Percentiles rank a stretch among this genome's conserved stretches.
These are phyloP conservation scores for Euphorbia corollata DNA, from an alignment of 441 rosid genomes.

Conservation along the genomic window DNA sequence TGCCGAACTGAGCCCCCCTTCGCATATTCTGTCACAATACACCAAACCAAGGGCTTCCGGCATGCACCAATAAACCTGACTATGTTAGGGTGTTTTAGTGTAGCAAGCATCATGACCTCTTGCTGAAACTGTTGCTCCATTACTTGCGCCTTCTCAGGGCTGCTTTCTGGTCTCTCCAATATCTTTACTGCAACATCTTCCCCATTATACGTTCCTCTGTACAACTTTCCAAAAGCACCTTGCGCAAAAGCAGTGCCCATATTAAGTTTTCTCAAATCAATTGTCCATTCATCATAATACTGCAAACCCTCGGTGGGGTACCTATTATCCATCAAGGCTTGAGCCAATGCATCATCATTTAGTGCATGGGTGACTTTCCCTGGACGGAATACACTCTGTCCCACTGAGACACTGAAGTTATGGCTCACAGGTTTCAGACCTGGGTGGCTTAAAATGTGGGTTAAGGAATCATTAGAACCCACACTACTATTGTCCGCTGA, in stretches of 20 bases:
- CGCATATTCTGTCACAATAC: slow-evolving; percentile 92
- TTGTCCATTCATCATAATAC: slow-evolving; percentile 84
- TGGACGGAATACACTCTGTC: slow-evolving; percentile 65
- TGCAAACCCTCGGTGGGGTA: slow-evolving; percentile 56
- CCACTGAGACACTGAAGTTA: slow-evolving; percentile 43
- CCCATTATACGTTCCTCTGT: slow-evolving; percentile 84
- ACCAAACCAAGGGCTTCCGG: slow-evolving; percentile 84
- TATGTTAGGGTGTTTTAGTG: slow-evolving; percentile 74
- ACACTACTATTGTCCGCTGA: slow-evolving; percentile 83
- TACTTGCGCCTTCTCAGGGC: slow-evolving; percentile 60
- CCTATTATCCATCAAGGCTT: slow-evolving; percentile 64
- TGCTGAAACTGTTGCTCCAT: slow-evolving; percentile 97
- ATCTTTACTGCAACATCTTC: slow-evolving; percentile 91
- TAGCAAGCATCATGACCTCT: slow-evolving; percentile 90
- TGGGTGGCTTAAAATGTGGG: slow-evolving; percentile 74
- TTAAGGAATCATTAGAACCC: slow-evolving; percentile 77
- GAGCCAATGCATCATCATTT: slow-evolving; percentile 77
- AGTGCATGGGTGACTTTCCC: slow-evolving; percentile 66
- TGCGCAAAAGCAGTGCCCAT: slow-evolving; percentile 93
- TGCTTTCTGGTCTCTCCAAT: slow-evolving; percentile 71
- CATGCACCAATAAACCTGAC: slow-evolving; percentile 92
- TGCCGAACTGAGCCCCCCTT: slow-evolving; percentile 95
- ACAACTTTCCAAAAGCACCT: slow-evolving; percentile 92
- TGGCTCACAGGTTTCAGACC: slow-evolving; percentile 57
- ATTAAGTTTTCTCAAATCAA: slow-evolving; percentile 75